Conservation (phyloP, 2,329 filamentous ascomycete genomes). For the Ophiostoma perfectum region DNA sequence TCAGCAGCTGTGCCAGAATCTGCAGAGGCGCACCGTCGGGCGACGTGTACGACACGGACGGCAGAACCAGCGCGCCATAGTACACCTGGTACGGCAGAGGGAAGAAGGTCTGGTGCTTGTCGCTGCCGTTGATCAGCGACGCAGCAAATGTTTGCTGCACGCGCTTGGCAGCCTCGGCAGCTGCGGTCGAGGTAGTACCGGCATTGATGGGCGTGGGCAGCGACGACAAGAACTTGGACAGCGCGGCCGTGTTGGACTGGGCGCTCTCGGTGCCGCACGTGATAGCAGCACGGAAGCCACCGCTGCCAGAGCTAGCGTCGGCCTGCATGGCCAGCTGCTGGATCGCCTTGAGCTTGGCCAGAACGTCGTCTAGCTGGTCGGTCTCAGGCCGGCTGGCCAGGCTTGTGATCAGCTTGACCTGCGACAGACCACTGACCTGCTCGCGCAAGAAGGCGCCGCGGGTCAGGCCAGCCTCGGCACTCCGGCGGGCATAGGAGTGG, state of each 20-base stretch:
- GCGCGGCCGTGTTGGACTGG: conserved; percentile 60
- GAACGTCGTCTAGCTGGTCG: conserved; percentile 67
- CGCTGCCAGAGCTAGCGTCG: conserved; percentile 36
- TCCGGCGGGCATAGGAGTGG: conserved; percentile 78
- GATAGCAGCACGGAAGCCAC: conserved; percentile 69
- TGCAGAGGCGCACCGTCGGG: conserved; percentile 72
- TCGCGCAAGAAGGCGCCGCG: conserved; percentile 67
- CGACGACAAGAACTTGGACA: conserved; percentile 64
- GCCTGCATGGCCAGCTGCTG: conserved; percentile 67
- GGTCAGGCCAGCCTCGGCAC: conserved; percentile 74
- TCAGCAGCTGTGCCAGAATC: conserved; percentile 84
- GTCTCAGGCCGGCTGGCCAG: conserved; percentile 65
- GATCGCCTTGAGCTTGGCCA: conserved; percentile 78
- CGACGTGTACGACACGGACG: conserved; percentile 77
- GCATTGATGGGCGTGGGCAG: conserved; percentile 42
- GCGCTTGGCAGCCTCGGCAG: conserved; percentile 13
- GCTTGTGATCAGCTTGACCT: conserved; percentile 76
- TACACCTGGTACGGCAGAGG: conserved; percentile 95
- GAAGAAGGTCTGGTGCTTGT: conserved; percentile 68
- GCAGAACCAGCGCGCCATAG: conserved; percentile 77
- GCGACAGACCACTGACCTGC: conserved; percentile 83
- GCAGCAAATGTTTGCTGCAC: conserved; percentile 18
- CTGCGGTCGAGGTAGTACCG: not conserved
- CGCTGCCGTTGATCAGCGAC: not conserved
- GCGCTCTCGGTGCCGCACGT: conserved; percentile 78